phyloP scores from a whole-genome alignment of 106 monocot genomes.

The Iris macrosiphon region DNA sequence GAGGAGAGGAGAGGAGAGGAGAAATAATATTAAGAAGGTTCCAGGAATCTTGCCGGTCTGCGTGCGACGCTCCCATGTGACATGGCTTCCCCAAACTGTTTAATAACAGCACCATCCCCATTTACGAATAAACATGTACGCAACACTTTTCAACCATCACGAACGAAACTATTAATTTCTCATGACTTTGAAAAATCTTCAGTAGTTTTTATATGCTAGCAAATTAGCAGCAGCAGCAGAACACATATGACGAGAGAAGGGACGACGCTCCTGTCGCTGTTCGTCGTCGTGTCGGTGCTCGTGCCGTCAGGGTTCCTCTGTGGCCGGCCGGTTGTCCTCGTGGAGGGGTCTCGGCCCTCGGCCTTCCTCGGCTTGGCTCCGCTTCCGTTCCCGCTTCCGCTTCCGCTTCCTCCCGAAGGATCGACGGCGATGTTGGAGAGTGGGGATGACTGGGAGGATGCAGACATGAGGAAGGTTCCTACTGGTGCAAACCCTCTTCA shows the following conservation, averaged over 20 bases:
- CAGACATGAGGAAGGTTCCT: slow-evolving; percentile 19
- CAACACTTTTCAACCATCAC: not conserved
- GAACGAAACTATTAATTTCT: no score
- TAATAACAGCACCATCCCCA: not conserved
- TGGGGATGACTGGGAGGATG: not conserved
- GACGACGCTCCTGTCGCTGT: not conserved
- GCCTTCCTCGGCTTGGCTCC: slow-evolving; percentile 13
- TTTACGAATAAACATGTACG: not conserved
- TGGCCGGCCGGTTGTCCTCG: slow-evolving; percentile 1
- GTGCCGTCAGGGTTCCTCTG: not conserved
- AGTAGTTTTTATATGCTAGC: not conserved
- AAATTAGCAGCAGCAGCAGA: not conserved
- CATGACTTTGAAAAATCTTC: no score
- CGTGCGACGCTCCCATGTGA: slow-evolving; percentile 5
- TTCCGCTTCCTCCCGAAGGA: slow-evolving; percentile 2
- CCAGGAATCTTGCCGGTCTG: slow-evolving; percentile 24
- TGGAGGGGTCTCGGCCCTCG: slow-evolving; percentile 11
- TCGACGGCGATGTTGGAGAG: not conserved
- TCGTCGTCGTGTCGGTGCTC: slow-evolving; percentile 10
- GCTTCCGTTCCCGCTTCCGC: slow-evolving; percentile 7
- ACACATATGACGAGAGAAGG: not conserved
- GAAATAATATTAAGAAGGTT: slow-evolving; percentile 11
- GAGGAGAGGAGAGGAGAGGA: slow-evolving; percentile 13
- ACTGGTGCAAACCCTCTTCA: slow-evolving; percentile 40
- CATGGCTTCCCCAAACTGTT: slow-evolving; percentile 4